These are phyloP conservation scores for Verbascum thapsus DNA, from an alignment of 257 asterid genomes.

Conservation along the genomic window DNA sequence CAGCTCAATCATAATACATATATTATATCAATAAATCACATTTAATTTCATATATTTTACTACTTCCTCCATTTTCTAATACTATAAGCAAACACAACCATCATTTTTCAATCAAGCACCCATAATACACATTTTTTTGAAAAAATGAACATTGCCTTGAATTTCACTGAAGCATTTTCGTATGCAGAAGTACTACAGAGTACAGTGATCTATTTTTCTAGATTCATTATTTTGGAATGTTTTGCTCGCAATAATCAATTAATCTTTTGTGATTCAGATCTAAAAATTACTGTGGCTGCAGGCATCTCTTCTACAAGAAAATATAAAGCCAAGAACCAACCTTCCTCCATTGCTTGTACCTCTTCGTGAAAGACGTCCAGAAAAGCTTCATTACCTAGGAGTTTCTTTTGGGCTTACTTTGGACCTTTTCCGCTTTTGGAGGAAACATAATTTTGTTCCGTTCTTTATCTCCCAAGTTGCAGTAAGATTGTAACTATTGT, in stretches of 20 bases:
- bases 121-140: too few relatives aligned
- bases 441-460: slow-evolving; percentile 86
- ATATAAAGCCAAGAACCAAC: slow-evolving; percentile 65
- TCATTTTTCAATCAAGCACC: too few relatives aligned
- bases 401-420: slow-evolving; percentile 93
- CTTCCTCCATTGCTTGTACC: slow-evolving; percentile 93
- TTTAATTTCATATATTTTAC: too few relatives aligned
- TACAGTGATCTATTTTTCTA: slow-evolving; percentile 9
- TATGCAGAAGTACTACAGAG: background rate
- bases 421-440: slow-evolving; percentile 94
- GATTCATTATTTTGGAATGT: background rate
- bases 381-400: slow-evolving; percentile 87
- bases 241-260: slow-evolving; percentile 13
- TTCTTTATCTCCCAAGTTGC: slow-evolving; percentile 76
- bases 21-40: too few relatives aligned
- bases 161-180: too few relatives aligned
- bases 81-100: too few relatives aligned
- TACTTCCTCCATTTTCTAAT: too few relatives aligned
- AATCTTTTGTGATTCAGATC: slow-evolving; percentile 6
- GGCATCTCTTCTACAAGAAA: slow-evolving; percentile 91
- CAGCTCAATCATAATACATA: too few relatives aligned
- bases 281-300: slow-evolving; percentile 31
- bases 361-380: slow-evolving; percentile 80
- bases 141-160: too few relatives aligned
- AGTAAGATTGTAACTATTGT: slow-evolving; percentile 42